A percentile compares a stretch with the other conserved stretches of the same genome.
Conservation (phyloP, 2,329 filamentous ascomycete genomes). For the Venturia carpophila region DNA sequence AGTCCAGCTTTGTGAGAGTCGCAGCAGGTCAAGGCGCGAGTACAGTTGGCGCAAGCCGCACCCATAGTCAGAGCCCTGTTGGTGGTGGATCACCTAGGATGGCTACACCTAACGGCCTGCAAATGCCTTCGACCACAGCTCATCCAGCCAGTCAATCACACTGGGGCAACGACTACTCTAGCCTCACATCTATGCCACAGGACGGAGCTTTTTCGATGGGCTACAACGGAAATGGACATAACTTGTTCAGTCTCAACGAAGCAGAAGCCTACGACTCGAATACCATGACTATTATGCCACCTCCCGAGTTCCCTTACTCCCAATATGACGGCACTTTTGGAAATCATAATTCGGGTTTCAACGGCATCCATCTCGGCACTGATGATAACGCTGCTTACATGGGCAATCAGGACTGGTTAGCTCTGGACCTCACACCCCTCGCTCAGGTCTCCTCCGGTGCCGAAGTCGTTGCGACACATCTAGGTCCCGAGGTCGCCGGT, state of each 20-base stretch:
- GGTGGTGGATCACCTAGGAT: background rate
- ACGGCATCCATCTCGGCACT: slow-evolving; percentile 22
- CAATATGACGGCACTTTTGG: slow-evolving; percentile 16
- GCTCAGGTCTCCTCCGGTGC: slow-evolving; percentile 47
- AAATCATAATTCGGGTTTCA: slow-evolving; percentile 13
- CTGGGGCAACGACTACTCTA: background rate
- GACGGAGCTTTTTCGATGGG: background rate
- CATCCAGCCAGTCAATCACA: background rate
- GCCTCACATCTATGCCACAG: slow-evolving; percentile 1
- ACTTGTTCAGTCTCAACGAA: background rate
- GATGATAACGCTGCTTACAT: slow-evolving; percentile 22
- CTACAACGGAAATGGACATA: background rate
- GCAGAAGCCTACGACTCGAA: slow-evolving; percentile 21
- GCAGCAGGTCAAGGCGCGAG: slow-evolving; percentile 39
- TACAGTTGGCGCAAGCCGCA: slow-evolving; percentile 30
- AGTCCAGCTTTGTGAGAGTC: slow-evolving; percentile 60
- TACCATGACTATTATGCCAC: slow-evolving; percentile 42
- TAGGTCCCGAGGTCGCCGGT: slow-evolving; percentile 57
- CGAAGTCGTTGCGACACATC: slow-evolving; percentile 48
- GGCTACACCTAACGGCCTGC: background rate
- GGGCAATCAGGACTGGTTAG: slow-evolving; percentile 48
- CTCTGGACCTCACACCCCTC: slow-evolving; percentile 53
- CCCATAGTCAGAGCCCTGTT: background rate
- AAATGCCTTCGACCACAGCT: background rate
- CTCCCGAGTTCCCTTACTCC: slow-evolving; percentile 32